These are phyloP conservation scores for Cryptococcus deneoformans DNA, from an alignment of 1,284 basidiomycete genomes.

Conservation along the genomic window DNA sequence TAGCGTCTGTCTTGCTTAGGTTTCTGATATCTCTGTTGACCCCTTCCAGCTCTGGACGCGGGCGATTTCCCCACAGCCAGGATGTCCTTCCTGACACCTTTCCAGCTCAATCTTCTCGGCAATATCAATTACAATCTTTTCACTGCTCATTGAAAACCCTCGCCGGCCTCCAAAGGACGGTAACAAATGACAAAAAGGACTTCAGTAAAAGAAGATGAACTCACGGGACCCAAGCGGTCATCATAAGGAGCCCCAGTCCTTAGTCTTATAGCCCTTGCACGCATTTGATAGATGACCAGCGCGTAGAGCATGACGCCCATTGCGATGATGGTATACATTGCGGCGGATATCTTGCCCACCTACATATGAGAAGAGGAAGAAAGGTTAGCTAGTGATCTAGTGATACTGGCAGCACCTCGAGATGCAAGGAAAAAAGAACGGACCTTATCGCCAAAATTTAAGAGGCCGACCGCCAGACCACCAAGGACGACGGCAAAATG, in stretches of 20 bases:
- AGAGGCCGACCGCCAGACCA: slow-evolving; percentile 86
- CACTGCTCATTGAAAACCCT: slow-evolving; percentile 25
- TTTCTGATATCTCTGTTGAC: too few species aligned
- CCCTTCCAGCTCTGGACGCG: too few species aligned
- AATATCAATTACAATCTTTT: not conserved
- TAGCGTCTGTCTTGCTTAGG: too few species aligned
- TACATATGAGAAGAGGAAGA: slow-evolving; percentile 3
- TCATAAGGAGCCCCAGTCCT: slow-evolving; percentile 95
- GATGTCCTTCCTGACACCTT: not conserved
- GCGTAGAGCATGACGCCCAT: slow-evolving; percentile 98
- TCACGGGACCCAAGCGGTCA: slow-evolving; percentile 81
- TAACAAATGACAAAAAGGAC: not conserved
- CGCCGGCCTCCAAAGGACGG: slow-evolving; percentile 17
- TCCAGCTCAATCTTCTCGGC: too few species aligned
- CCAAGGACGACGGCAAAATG: slow-evolving; percentile 94
- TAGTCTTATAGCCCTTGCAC: slow-evolving; percentile 86
- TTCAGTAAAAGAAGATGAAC: slow-evolving; percentile 30
- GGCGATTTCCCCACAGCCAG: not conserved
- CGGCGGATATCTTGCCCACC: slow-evolving; percentile 50
- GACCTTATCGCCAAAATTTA: slow-evolving; percentile 95
- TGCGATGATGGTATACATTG: slow-evolving; percentile 59
- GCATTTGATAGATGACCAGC: slow-evolving; percentile 92
- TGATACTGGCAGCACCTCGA: not conserved
- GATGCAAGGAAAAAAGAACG: slow-evolving; percentile 19
- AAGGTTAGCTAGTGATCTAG: too few species aligned